Conservation (phyloP, 345 rosid genomes). For the Bretschneidera sinensis region DNA sequence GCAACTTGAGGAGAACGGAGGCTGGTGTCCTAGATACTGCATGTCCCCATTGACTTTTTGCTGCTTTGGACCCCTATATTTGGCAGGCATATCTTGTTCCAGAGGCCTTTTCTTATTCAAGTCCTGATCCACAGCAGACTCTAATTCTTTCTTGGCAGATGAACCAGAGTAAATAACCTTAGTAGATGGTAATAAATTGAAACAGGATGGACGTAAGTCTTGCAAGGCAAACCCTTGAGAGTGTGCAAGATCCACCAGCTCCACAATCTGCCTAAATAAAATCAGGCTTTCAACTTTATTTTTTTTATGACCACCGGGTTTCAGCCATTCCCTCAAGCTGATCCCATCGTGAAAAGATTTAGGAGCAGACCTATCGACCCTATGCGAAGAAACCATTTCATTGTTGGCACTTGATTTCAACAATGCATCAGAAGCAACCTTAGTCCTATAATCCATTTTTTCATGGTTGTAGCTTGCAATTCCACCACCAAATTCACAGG, state of each 20-base stretch:
- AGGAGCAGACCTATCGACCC: conserved; percentile 19
- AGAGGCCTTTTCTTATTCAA: conserved; percentile 35
- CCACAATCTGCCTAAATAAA: conserved; percentile 61
- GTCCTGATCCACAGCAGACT: conserved; percentile 24
- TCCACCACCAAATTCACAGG: conserved; percentile 16
- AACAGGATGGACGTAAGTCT: conserved; percentile 52
- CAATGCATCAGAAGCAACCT: conserved; percentile 19
- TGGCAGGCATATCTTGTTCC: conserved; percentile 24
- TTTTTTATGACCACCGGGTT: conserved; percentile 31
- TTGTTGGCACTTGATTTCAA: conserved; percentile 25
- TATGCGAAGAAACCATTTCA: conserved; percentile 21
- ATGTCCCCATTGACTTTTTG: conserved; percentile 28
- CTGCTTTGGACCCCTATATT: conserved; percentile 32
- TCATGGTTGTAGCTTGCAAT: conserved; percentile 20
- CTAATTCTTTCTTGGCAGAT: conserved; percentile 28
- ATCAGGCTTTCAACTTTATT: conserved; percentile 39
- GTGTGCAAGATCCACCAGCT: conserved; percentile 62
- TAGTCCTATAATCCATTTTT: conserved; percentile 7
- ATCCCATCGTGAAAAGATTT: conserved; percentile 32
- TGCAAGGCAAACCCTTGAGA: conserved; percentile 53
- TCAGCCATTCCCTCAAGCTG: conserved; percentile 60
- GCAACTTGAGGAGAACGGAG: conserved; percentile 26
- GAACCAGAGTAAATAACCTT: conserved; percentile 49
- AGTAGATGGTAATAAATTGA: conserved; percentile 41
- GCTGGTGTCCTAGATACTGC: conserved; percentile 18